Evolutionary conservation across 306 rosid genomes (phyloP).

Genomic region (Alnus rubra): DNA sequence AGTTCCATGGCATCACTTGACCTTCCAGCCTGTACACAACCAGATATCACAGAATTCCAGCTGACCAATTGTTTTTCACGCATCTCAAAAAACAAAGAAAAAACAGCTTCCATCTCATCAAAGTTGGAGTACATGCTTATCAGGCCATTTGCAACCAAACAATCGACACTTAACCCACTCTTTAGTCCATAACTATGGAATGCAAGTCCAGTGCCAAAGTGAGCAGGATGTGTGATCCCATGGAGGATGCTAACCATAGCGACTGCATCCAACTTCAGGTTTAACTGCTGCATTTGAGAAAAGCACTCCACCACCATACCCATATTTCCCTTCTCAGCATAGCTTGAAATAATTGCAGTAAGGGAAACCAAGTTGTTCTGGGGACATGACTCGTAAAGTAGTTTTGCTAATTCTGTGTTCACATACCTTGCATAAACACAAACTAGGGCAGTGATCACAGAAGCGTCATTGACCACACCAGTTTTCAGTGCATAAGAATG

Average conservation of each 20-base stretch:
- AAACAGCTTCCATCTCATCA: conserved; percentile 51
- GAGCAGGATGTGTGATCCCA: conserved; percentile 57
- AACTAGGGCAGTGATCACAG: conserved; percentile 67
- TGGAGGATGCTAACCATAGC: conserved; percentile 68
- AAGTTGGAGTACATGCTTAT: conserved; percentile 79
- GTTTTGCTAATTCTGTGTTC: conserved; percentile 43
- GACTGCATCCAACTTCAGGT: conserved; percentile 65
- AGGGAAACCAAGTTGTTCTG: conserved; percentile 56
- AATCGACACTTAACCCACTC: conserved; percentile 47
- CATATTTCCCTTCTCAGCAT: conserved; percentile 54
- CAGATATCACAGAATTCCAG: conserved; percentile 82
- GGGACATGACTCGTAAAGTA: conserved; percentile 46
- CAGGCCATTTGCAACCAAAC: conserved; percentile 64
- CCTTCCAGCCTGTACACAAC: conserved; percentile 76
- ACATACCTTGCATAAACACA: conserved; percentile 60
- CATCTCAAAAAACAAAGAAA: conserved; percentile 52
- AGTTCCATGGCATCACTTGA: conserved; percentile 59
- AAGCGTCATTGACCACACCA: conserved; percentile 46
- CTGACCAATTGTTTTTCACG: conserved; percentile 48
- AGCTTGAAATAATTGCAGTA: conserved; percentile 66
- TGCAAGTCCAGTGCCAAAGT: conserved; percentile 51
- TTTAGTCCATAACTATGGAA: conserved; percentile 68
- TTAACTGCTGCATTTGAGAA: conserved; percentile 44
- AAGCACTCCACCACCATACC: conserved; percentile 48
- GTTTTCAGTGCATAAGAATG: conserved; percentile 60